Evolutionary conservation across 768 basidiomycete genomes (phyloP).

Genomic region (Paxillus involutus): DNA sequence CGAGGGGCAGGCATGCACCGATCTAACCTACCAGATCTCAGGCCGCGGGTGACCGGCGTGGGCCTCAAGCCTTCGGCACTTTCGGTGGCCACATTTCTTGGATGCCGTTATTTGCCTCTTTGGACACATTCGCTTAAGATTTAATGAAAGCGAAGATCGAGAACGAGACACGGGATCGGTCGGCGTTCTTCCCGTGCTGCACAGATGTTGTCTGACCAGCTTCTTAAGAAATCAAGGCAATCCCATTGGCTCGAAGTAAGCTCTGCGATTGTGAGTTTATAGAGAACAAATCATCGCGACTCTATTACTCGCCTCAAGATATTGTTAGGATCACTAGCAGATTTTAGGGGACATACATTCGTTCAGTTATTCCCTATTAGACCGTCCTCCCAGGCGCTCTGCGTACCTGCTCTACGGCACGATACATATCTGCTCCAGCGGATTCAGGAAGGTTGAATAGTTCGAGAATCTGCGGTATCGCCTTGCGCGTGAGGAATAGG

Average conservation of each 20-base stretch:
- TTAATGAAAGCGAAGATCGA: neutral
- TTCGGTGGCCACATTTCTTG: neutral
- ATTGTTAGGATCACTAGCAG: neutral
- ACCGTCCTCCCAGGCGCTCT: constrained; percentile 25
- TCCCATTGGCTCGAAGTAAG: constrained; percentile 2
- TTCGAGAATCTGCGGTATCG: constrained; percentile 50
- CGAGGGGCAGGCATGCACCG: neutral
- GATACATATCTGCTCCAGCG: constrained; percentile 51
- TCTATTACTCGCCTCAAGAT: constrained; percentile 11
- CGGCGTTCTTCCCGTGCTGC: neutral
- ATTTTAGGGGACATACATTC: neutral
- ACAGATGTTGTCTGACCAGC: neutral
- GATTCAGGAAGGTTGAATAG: constrained; percentile 45
- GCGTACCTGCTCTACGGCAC: constrained; percentile 62
- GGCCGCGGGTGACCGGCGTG: too few species aligned
- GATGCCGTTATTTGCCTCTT: neutral
- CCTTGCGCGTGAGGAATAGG: constrained; percentile 51
- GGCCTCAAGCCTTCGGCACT: too few species aligned
- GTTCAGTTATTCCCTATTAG: constrained; percentile 1
- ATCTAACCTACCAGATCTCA: neutral
- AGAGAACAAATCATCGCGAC: constrained; percentile 7
- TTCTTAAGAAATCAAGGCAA: constrained; percentile 1
- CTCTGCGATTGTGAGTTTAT: neutral
- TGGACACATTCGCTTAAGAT: neutral
- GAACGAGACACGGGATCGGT: neutral